Conservation (phyloP, 2,329 filamentous ascomycete species). For the Diplocarpon rosae region DNA sequence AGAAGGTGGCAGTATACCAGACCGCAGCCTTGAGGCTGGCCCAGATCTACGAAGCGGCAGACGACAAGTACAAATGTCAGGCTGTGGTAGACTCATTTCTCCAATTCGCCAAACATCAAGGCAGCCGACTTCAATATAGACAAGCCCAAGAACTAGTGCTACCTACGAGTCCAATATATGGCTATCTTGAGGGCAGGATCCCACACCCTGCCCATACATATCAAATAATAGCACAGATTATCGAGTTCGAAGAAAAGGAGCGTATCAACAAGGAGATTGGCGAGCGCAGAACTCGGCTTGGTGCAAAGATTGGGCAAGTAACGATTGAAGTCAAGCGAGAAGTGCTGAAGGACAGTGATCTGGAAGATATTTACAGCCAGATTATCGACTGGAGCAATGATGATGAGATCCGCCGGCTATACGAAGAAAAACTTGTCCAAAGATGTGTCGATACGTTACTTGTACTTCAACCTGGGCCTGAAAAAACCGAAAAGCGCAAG, state of each 20-base stretch:
- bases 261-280: conserved; percentile 83
- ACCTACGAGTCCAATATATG: conserved; percentile 71
- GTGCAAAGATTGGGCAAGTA: conserved; percentile 73
- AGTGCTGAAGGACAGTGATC: conserved; percentile 60
- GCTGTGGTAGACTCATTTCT: conserved; percentile 71
- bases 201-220: conserved; percentile 73
- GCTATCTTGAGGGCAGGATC: conserved; percentile 71
- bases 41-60: conserved; percentile 57
- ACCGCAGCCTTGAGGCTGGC: conserved; percentile 63
- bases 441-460: conserved; percentile 70
- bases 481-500: conserved; percentile 60
- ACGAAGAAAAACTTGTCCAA: conserved; percentile 82
- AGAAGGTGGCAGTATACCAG: conserved; percentile 64
- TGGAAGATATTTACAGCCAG: conserved; percentile 72
- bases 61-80: conserved; percentile 52
- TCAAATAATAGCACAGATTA: conserved; percentile 68
- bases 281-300: conserved; percentile 76
- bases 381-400: conserved; percentile 86
- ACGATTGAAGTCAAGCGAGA: conserved; percentile 81
- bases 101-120: conserved; percentile 60
- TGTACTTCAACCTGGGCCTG: conserved; percentile 48
- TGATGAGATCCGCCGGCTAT: conserved; percentile 70
- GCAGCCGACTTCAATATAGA: conserved; percentile 62
- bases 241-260: conserved; percentile 78
- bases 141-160: conserved; percentile 66